Conservation (phyloP, 768 basidiomycete genomes). For the Auriscalpium microsporum region DNA sequence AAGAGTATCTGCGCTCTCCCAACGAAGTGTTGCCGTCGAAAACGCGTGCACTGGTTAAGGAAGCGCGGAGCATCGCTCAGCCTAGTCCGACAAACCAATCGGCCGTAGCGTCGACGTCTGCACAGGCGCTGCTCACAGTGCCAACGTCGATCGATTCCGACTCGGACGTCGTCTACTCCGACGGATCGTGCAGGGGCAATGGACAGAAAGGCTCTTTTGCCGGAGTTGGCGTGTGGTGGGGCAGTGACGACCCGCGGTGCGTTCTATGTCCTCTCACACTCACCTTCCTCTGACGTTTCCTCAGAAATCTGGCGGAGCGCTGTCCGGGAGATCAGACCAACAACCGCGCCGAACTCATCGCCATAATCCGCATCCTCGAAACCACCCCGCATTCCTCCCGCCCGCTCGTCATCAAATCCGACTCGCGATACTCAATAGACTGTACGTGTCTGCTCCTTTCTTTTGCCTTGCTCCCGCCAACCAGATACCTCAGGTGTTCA, state of each 20-base stretch:
- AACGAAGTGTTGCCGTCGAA: background rate
- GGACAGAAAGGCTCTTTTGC: conserved; percentile 59
- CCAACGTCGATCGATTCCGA: background rate
- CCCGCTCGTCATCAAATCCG: conserved; percentile 70
- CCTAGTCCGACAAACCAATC: background rate
- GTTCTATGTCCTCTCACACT: conserved; percentile 7
- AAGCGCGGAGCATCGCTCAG: background rate
- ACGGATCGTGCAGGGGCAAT: conserved; percentile 84
- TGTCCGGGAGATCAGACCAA: conserved; percentile 82
- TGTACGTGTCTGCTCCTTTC: conserved; percentile 36
- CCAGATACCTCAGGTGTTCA: conserved; percentile 46
- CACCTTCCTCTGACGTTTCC: background rate
- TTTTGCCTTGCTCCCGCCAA: conserved; percentile 6
- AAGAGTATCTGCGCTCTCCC: conserved; percentile 31
- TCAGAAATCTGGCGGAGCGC: conserved; percentile 73
- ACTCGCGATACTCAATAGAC: conserved; percentile 76
- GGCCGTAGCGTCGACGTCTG: conserved; percentile 1
- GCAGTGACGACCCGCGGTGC: conserved; percentile 52
- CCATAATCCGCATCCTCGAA: conserved; percentile 77
- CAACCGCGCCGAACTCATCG: conserved; percentile 83
- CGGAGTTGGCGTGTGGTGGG: conserved; percentile 91
- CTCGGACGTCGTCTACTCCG: conserved; percentile 63
- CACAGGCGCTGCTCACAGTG: background rate
- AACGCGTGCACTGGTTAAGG: background rate
- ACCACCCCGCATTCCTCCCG: conserved; percentile 46